phyloP scores from a whole-genome alignment of 2,329 filamentous ascomycete genomes.

The Allantophomopsis cytisporea region DNA sequence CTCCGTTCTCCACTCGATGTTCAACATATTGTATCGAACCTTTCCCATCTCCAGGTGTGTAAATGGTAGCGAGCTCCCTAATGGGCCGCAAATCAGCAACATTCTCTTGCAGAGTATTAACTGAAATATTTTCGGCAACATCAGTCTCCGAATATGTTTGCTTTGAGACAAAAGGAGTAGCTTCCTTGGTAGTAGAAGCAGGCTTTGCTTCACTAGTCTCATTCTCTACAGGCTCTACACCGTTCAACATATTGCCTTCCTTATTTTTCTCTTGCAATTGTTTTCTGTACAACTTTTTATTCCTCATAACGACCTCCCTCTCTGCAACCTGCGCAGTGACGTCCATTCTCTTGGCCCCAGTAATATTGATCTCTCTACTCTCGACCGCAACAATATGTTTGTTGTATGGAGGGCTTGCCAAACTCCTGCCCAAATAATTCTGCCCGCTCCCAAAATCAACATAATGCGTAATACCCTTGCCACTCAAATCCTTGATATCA shows the following conservation, averaged over 20 bases:
- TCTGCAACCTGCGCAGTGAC: conserved; percentile 65
- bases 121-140: too few species aligned
- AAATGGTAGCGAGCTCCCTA: conserved; percentile 34
- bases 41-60: conserved; percentile 44
- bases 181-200: conserved; percentile 1
- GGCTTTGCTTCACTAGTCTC: conserved; percentile 10
- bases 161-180: too few species aligned
- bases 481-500: conserved; percentile 43
- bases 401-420: conserved; percentile 78
- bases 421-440: conserved; percentile 82
- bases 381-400: conserved; percentile 84
- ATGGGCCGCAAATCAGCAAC: conserved; percentile 33
- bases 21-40: conserved; percentile 68
- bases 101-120: conserved; percentile 2
- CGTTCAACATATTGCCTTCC: conserved; percentile 23
- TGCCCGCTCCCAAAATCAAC: conserved; percentile 95
- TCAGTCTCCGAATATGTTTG: too few species aligned
- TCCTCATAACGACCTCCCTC: conserved; percentile 60
- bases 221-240: conserved; percentile 13
- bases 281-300: conserved; percentile 63
- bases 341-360: conserved; percentile 73
- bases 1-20: conserved; percentile 58
- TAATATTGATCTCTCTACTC: conserved; percentile 73
- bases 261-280: conserved; percentile 21
- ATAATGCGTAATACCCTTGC: conserved; percentile 61